Conservation (phyloP, 2,329 filamentous ascomycete species). For the Amauroascus niger region DNA sequence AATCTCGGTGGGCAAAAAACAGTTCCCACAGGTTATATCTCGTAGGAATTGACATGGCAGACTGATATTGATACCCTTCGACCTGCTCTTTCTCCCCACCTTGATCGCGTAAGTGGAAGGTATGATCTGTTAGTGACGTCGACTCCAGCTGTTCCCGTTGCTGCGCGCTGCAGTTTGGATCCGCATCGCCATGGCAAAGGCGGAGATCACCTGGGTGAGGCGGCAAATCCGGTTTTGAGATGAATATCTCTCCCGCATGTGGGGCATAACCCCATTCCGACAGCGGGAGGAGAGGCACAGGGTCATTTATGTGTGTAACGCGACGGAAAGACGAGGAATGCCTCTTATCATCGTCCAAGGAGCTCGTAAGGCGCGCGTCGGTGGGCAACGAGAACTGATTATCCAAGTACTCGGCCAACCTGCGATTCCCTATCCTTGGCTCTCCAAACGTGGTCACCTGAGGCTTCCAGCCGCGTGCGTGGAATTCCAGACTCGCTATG, state of each 20-base stretch:
- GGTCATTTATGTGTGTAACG: slow-evolving; percentile 78
- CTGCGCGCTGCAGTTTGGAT: slow-evolving; percentile 57
- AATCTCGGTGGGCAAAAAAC: slow-evolving; percentile 88
- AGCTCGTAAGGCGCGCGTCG: slow-evolving; percentile 9
- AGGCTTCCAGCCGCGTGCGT: slow-evolving; percentile 64
- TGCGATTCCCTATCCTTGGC: slow-evolving; percentile 53
- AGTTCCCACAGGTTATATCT: slow-evolving; percentile 68
- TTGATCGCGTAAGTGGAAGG: slow-evolving; percentile 10
- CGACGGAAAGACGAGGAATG: slow-evolving; percentile 51
- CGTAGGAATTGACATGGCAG: not conserved
- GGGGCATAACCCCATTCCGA: slow-evolving; percentile 78
- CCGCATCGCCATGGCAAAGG: slow-evolving; percentile 61
- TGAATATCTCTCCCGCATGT: slow-evolving; percentile 82
- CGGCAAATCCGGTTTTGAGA: slow-evolving; percentile 60
- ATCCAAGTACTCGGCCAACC: slow-evolving; percentile 47
- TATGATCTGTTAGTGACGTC: not conserved
- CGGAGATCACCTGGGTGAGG: slow-evolving; percentile 60
- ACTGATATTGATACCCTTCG: not conserved
- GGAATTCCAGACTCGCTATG: slow-evolving; percentile 73
- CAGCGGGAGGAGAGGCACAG: slow-evolving; percentile 77
- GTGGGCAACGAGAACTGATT: slow-evolving; percentile 34
- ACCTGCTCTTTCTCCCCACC: not conserved
- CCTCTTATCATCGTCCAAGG: slow-evolving; percentile 7
- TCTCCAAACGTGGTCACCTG: slow-evolving; percentile 87
- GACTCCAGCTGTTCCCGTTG: not conserved